Evolutionary conservation across 192 early-diverging fungal genomes (phyloP).

Genomic region (Allomyces macrogynus): DNA sequence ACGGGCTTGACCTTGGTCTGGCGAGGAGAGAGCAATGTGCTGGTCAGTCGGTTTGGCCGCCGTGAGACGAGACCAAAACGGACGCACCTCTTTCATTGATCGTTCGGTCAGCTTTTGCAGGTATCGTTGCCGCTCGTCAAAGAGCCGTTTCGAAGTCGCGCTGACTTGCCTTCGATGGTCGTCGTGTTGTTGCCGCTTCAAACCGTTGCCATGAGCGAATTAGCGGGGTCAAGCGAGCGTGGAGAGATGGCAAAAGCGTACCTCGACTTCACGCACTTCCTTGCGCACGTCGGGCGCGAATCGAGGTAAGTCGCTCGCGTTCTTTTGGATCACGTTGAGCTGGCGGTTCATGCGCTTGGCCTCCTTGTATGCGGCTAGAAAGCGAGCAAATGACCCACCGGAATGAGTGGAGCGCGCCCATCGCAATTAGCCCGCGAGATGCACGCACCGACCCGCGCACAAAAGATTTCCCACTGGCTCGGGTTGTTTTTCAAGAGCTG

Average conservation of each 20-base stretch:
- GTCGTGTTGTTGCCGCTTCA: not conserved
- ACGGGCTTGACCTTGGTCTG: not conserved
- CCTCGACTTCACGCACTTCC: not conserved
- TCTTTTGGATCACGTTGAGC: not conserved
- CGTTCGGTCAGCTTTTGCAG: not conserved
- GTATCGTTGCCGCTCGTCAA: not conserved
- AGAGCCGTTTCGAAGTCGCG: not conserved
- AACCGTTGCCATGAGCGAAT: too few species aligned
- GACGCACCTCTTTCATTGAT: not conserved
- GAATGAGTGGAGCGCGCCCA: too few species aligned
- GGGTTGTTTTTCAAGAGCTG: not conserved
- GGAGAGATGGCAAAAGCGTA: not conserved
- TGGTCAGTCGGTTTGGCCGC: too few species aligned
- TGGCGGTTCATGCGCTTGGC: not conserved
- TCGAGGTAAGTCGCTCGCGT: not conserved
- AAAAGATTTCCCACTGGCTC: slow-evolving; percentile 1
- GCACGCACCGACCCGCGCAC: not conserved
- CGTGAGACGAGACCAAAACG: too few species aligned
- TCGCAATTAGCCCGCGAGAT: too few species aligned
- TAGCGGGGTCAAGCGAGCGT: too few species aligned
- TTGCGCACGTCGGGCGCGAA: not conserved
- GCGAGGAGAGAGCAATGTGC: not conserved
- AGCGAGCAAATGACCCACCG: too few species aligned
- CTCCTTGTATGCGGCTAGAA: not conserved
- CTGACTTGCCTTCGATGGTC: not conserved